phyloP scores from a whole-genome alignment of 1,284 basidiomycete species.

The Trametes pubescens region DNA sequence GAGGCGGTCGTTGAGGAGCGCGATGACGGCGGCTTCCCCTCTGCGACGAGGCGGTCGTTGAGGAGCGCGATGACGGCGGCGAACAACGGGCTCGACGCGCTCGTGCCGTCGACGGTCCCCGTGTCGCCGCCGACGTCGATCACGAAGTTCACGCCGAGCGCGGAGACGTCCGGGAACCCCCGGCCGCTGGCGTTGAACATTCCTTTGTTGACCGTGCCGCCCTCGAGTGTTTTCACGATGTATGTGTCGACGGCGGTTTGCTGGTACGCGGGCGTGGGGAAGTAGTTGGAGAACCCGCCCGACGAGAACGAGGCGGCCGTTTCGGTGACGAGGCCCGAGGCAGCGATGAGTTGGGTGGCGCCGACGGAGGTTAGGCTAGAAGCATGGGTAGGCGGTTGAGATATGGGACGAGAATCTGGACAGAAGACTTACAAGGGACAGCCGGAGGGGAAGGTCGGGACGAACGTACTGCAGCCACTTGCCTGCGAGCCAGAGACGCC shows the following conservation, averaged over 20 bases:
- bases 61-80: conserved; percentile 59
- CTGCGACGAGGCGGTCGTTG: conserved; percentile 56
- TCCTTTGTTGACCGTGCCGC: conserved; percentile 37
- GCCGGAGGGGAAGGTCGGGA: conserved; percentile 70
- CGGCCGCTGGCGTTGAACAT: conserved; percentile 40
- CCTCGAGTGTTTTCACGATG: conserved; percentile 34
- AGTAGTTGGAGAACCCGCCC: conserved; percentile 58
- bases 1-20: conserved; percentile 63
- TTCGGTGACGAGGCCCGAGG: conserved; percentile 55
- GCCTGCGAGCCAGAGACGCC: conserved; percentile 71
- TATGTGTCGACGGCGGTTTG: conserved; percentile 39
- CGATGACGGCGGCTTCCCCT: conserved; percentile 57
- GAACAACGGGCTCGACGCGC: conserved; percentile 56
- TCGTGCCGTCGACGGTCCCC: conserved; percentile 57
- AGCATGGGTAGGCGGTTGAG: not conserved
- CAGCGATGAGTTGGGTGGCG: conserved; percentile 49
- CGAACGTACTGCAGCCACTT: conserved; percentile 55
- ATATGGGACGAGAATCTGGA: conserved; percentile 63
- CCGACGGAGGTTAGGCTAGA: not conserved
- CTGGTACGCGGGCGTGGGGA: conserved; percentile 51
- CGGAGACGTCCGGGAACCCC: conserved; percentile 41
- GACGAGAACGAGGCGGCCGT: conserved; percentile 51
- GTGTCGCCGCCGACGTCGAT: conserved; percentile 38
- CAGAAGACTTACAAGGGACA: conserved; percentile 61
- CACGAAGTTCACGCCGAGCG: conserved; percentile 27